A percentile compares a stretch with the other conserved stretches of the same genome.
These are phyloP conservation scores for Arthrobotrys pseudoclavata DNA, from an alignment of 2,329 filamentous ascomycete species.

Conservation along the genomic window DNA sequence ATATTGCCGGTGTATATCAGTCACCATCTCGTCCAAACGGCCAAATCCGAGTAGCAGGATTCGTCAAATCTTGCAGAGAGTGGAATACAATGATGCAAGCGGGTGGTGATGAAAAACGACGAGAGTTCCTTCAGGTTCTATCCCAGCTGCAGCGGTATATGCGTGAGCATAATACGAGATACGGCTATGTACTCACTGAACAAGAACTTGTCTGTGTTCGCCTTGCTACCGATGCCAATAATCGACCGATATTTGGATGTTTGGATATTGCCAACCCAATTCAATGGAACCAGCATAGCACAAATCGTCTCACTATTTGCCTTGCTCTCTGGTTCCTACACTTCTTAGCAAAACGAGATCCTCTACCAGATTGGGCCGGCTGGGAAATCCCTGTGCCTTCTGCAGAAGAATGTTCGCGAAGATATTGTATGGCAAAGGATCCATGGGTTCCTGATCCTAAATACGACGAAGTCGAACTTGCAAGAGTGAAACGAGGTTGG, in stretches of 20 bases:
- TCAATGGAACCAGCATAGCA: conserved; percentile 57
- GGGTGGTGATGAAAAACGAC: conserved; percentile 49
- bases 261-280: conserved; percentile 56
- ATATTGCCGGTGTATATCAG: conserved; percentile 55
- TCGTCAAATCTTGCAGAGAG: conserved; percentile 58
- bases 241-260: conserved; percentile 52
- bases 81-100: conserved; percentile 60
- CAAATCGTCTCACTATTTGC: conserved; percentile 47
- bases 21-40: conserved; percentile 51
- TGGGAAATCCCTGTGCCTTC: conserved; percentile 51
- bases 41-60: conserved; percentile 53
- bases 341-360: conserved; percentile 51
- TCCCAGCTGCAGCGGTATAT: conserved; percentile 53
- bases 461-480: conserved; percentile 56
- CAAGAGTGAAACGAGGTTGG: conserved; percentile 56
- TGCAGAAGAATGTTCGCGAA: conserved; percentile 55
- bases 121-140: conserved; percentile 53
- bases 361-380: conserved; percentile 50
- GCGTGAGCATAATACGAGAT: conserved; percentile 53
- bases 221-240: conserved; percentile 39
- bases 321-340: conserved; percentile 55
- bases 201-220: conserved; percentile 56
- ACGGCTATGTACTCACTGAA: conserved; percentile 54
- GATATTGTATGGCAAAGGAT: conserved; percentile 56
- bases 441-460: conserved; percentile 58